These are phyloP conservation scores for Fusarium musae DNA, from an alignment of 2,329 filamentous ascomycete genomes.

Conservation along the genomic window DNA sequence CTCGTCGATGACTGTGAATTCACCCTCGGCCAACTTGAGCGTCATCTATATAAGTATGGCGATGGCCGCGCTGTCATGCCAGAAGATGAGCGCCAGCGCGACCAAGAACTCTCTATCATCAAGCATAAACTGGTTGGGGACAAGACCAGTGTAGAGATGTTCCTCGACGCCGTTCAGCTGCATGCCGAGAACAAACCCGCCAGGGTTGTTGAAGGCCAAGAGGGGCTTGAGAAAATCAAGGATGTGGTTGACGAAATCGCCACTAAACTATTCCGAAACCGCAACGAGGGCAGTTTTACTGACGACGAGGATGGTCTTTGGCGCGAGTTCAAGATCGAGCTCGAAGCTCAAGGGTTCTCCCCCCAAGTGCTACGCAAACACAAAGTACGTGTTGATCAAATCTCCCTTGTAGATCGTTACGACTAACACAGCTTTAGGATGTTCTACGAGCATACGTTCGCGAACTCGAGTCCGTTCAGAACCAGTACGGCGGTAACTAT, in stretches of 20 bases:
- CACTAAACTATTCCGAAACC: conserved; percentile 58
- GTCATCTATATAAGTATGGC: conserved; percentile 61
- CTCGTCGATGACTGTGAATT: conserved; percentile 67
- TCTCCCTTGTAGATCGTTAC: conserved; percentile 12
- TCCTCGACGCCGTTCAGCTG: conserved; percentile 68
- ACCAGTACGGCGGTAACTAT: conserved; percentile 55
- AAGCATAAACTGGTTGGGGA: conserved; percentile 61
- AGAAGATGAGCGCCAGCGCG: conserved; percentile 48
- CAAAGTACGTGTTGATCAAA: conserved; percentile 58
- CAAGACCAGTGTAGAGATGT: conserved; percentile 63
- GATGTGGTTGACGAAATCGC: conserved; percentile 70
- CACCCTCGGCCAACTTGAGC: conserved; percentile 65
- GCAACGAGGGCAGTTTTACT: conserved; percentile 51
- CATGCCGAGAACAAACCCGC: conserved; percentile 55
- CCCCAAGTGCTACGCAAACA: conserved; percentile 64
- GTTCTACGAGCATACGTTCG: conserved; percentile 70
- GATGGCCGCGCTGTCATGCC: conserved; percentile 39
- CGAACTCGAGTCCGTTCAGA: conserved; percentile 63
- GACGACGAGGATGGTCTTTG: conserved; percentile 65
- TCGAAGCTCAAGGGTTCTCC: conserved; percentile 69
- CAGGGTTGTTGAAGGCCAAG: conserved; percentile 49
- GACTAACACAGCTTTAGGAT: conserved; percentile 56
- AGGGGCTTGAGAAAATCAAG: conserved; percentile 64
- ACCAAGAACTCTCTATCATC: conserved; percentile 55
- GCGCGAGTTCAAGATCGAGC: conserved; percentile 67